Percentiles rank a stretch among this genome's conserved stretches.
Evolutionary conservation across 345 rosid species (phyloP).

Genomic region (Garcia nutans): DNA sequence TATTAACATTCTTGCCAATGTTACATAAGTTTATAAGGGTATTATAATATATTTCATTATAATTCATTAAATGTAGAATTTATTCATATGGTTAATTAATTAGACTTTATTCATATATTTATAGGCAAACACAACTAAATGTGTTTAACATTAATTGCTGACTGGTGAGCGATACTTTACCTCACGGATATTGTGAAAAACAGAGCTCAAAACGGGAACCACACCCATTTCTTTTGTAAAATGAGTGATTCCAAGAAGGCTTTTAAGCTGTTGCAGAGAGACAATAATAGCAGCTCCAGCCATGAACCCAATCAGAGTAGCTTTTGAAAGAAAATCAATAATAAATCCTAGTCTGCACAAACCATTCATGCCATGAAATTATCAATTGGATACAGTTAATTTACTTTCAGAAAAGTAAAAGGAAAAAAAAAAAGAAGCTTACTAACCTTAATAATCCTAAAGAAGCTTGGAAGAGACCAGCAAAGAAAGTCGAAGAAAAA

Average conservation of each 20-base stretch:
- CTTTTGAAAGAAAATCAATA: slow-evolving; percentile 85
- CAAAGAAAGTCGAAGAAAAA: slow-evolving; percentile 85
- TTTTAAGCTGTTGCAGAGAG: slow-evolving; percentile 86
- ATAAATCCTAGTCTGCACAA: slow-evolving; percentile 77
- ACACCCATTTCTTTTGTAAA: slow-evolving; percentile 82
- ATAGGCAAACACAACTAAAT: neutral
- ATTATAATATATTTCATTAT: too few species aligned
- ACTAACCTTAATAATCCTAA: slow-evolving; percentile 76
- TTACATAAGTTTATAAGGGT: too few species aligned
- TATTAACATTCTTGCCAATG: too few species aligned
- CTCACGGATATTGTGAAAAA: slow-evolving; percentile 70
- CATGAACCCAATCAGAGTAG: slow-evolving; percentile 92
- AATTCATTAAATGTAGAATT: too few species aligned
- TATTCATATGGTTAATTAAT: too few species aligned
- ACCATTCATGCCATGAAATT: neutral
- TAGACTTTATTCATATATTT: too few species aligned
- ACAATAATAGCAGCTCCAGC: slow-evolving; percentile 96
- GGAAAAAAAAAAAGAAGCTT: neutral
- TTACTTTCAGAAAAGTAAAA: neutral
- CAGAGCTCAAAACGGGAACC: slow-evolving; percentile 79
- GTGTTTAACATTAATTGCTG: slow-evolving; percentile 19
- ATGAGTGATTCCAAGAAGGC: slow-evolving; percentile 88
- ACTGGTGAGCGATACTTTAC: slow-evolving; percentile 34
- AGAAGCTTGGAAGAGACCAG: slow-evolving; percentile 93
- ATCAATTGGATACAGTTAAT: neutral